These are phyloP conservation scores for Niebla homalea DNA, from an alignment of 495 filamentous ascomycete species.

Conservation along the genomic window DNA sequence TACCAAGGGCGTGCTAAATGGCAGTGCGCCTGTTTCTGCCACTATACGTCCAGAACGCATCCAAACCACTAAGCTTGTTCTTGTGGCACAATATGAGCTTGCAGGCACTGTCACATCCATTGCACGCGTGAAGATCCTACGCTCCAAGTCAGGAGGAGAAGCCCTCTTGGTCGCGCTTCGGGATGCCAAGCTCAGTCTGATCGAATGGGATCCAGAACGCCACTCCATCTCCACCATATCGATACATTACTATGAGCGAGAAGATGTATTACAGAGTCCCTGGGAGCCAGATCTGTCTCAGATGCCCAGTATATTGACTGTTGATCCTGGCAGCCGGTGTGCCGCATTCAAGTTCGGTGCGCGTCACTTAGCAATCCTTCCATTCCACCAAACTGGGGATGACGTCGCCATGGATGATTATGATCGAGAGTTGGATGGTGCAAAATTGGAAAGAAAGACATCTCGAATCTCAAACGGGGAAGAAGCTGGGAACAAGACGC, in stretches of 20 bases:
- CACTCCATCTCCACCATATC: conserved; percentile 72
- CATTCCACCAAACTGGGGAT: conserved; percentile 73
- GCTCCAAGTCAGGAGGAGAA: conserved; percentile 66
- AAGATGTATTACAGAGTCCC: conserved; percentile 63
- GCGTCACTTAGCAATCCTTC: conserved; percentile 81
- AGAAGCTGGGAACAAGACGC: conserved; percentile 47
- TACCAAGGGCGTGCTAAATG: not conserved
- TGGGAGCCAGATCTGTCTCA: conserved; percentile 58
- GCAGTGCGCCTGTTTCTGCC: not conserved
- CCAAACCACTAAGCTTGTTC: conserved; percentile 61
- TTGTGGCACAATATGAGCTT: conserved; percentile 70
- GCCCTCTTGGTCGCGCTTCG: conserved; percentile 71
- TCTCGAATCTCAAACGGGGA: conserved; percentile 37
- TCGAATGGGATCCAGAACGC: conserved; percentile 84
- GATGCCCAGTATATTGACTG: conserved; percentile 64
- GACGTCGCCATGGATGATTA: conserved; percentile 86
- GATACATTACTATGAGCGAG: conserved; percentile 95
- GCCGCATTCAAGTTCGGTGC: conserved; percentile 84
- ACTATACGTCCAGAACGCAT: conserved; percentile 37
- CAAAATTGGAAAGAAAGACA: conserved; percentile 16
- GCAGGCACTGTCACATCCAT: conserved; percentile 74
- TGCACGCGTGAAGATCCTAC: conserved; percentile 54
- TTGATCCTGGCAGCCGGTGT: conserved; percentile 85
- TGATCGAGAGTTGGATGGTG: conserved; percentile 62
- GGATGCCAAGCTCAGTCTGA: conserved; percentile 82